Conservation (phyloP, 2,329 filamentous ascomycete species). For the Aspergillus tanneri region DNA sequence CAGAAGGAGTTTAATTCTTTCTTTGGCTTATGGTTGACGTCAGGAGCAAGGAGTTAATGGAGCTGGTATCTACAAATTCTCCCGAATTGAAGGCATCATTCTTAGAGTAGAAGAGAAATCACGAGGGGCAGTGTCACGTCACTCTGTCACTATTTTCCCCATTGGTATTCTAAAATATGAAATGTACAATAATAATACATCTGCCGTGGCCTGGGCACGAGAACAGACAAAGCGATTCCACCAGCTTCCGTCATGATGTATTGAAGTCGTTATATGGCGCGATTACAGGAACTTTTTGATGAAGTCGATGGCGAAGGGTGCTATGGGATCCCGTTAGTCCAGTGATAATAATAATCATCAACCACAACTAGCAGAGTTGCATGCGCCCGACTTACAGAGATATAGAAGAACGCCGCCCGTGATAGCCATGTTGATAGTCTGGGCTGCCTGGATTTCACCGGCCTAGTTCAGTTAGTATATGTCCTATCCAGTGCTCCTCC, state of each 20-base stretch:
- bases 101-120: constrained; percentile 2
- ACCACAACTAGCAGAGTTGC: too few relatives aligned
- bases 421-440: constrained; percentile 56
- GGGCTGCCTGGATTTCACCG: constrained; percentile 54
- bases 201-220: constrained; percentile 19
- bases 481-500: too few relatives aligned
- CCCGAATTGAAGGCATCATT: constrained; percentile 3
- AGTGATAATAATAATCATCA: too few relatives aligned
- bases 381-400: constrained; percentile 56
- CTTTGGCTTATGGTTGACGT: constrained; percentile 9
- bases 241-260: constrained; percentile 7
- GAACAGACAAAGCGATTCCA: constrained; percentile 7
- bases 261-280: background rate
- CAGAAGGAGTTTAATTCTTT: too few relatives aligned
- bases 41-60: constrained; percentile 14
- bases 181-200: constrained; percentile 40
- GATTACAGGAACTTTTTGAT: constrained; percentile 48
- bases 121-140: too few relatives aligned
- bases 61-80: constrained; percentile 11
- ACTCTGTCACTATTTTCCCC: constrained; percentile 19
- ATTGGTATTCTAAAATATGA: constrained; percentile 22
- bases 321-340: constrained; percentile 26
- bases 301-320: constrained; percentile 52
- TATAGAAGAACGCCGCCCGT: constrained; percentile 59
- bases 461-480: constrained; percentile 31